Conservation (phyloP, 148 eudicot species). For the Rhododendron kiyosumense region DNA sequence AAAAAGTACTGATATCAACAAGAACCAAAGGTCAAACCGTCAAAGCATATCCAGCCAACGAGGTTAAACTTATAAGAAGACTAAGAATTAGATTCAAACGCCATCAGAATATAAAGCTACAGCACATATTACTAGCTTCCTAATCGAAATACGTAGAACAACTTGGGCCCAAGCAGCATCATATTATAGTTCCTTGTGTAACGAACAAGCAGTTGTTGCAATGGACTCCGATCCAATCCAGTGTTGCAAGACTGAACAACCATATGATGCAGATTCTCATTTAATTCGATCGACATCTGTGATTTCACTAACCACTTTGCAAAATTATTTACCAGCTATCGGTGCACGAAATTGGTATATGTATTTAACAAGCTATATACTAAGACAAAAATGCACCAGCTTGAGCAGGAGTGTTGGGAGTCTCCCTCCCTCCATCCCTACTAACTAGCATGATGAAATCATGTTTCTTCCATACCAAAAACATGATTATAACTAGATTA, state of each 20-base stretch:
- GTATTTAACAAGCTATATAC: neutral
- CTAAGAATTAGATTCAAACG: neutral
- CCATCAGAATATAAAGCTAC: neutral
- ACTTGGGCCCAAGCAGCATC: too few species aligned
- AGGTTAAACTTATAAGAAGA: neutral
- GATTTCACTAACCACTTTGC: neutral
- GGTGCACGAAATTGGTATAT: neutral
- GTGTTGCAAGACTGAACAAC: neutral
- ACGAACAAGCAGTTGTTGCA: neutral
- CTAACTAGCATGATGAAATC: neutral
- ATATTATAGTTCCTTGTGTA: neutral
- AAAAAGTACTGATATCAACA: neutral
- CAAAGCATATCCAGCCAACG: neutral
- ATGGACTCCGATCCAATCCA: neutral
- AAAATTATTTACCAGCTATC: neutral
- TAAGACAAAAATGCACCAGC: neutral
- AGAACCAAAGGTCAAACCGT: too few species aligned
- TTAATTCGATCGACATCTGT: too few species aligned
- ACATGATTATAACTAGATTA: neutral
- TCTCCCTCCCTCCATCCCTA: neutral
- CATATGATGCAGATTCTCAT: neutral
- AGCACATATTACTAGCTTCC: neutral
- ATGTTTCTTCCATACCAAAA: neutral
- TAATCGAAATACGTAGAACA: neutral
- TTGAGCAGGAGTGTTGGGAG: neutral